Base-by-base conservation (phyloP, 2,329 filamentous ascomycete genomes). In the Akanthomyces dipterigenus region DNA sequence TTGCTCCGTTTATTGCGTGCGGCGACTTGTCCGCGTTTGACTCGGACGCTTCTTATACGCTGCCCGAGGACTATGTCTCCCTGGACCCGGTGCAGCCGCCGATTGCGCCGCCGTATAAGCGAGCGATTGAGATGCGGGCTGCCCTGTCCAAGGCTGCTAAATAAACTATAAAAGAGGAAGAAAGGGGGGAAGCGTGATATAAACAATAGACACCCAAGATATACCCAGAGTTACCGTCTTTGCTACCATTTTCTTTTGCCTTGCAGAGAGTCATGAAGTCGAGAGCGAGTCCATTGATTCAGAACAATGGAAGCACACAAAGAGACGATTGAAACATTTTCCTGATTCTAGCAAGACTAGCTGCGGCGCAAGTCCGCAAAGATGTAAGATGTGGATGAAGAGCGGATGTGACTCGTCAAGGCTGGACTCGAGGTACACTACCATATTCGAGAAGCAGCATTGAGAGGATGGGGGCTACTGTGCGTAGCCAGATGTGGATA, bases 1-100 rank as follows among this genome's bases (percentile, higher is more conserved):
- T 98, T 67, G 92, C 93, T 3, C 92, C 93, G 0, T 99, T 99
- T 72, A 84, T 99, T 69, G 93, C 95, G n/a, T 99, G 95, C 72
- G 95, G 95, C 50, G 95, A 99, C 75, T 81, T 99, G 58, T 96
- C 92, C 26, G 88, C 91, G 12, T 99, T 93, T 77, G 95, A 99
- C 77, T 92, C 93, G 0, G 95, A 99, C 79, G 93, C 95, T 4
- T 95, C 93, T 5, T 97, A 98, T 75, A 85, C 89, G 66, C 80
- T 99, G 20, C 93, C 95, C 0, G 89, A 93, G 63, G 89, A 92
- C 66, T 85, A 96, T 70, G 84, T 96, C 57, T 93, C 89, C 67
- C 82, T 98, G 54, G 92, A 97, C 71, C 95, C 95, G 0, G 85
- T 99, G 36, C 95, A 98, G 72, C 93, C 93, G 31, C 95, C 95